A percentile compares a stretch with the other conserved stretches of the same genome.
Conservation (phyloP, 148 eudicot species). For the Vaccinium corymbosum region DNA sequence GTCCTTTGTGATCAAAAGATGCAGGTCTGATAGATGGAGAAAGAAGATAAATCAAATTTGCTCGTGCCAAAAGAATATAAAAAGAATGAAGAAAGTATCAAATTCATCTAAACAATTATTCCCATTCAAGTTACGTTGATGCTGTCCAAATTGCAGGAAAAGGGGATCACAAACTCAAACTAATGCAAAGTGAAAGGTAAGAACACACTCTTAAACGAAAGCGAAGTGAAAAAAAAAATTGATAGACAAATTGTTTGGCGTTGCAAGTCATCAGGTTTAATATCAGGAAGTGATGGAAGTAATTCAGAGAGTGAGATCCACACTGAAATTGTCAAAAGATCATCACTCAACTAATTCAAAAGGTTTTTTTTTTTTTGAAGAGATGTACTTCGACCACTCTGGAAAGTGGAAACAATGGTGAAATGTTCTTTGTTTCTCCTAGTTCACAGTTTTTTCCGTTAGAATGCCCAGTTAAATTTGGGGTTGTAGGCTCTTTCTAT, state of each 20-base stretch:
- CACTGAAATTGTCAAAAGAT: neutral
- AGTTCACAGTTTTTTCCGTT: neutral
- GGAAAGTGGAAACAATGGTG: neutral
- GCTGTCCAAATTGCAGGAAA: neutral
- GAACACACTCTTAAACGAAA: neutral
- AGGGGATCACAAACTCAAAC: neutral
- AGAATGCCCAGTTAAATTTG: neutral
- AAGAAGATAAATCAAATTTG: neutral
- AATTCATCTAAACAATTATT: neutral
- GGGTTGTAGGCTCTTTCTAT: neutral
- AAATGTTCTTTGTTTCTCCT: neutral
- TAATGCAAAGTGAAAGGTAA: neutral
- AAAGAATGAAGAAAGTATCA: neutral
- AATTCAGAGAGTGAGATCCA: neutral
- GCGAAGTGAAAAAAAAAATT: neutral
- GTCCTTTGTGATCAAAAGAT: conserved; percentile 36
- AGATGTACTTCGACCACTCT: neutral
- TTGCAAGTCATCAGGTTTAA: neutral
- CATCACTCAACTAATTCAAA: neutral
- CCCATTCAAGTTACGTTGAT: neutral
- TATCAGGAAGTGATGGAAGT: neutral
- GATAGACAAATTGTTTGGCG: neutral
- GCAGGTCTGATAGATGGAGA: conserved; percentile 8
- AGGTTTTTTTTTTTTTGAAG: too few species aligned
- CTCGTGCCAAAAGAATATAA: neutral